A percentile compares a stretch with the other conserved stretches of the same genome.
Evolutionary conservation across 345 rosid species (phyloP).

Genomic region (Turnera subulata): DNA sequence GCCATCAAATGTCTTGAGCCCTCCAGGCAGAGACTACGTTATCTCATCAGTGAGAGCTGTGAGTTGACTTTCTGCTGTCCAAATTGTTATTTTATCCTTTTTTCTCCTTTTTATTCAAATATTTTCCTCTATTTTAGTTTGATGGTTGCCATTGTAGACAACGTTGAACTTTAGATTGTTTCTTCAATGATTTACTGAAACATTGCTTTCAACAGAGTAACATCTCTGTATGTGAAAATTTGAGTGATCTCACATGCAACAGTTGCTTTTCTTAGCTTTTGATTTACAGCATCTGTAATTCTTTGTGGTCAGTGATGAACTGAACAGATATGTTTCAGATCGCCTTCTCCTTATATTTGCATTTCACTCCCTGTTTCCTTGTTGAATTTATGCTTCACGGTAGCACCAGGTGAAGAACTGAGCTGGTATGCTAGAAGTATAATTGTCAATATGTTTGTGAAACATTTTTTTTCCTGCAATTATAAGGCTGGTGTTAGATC

Average conservation of each 20-base stretch:
- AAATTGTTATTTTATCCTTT: too few species aligned
- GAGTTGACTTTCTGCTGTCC: conserved; percentile 28
- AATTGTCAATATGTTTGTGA: too few species aligned
- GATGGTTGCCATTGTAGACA: conserved; percentile 61
- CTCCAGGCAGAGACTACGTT: conserved; percentile 71
- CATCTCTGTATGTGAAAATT: neutral
- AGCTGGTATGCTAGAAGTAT: too few species aligned
- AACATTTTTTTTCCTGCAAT: too few species aligned
- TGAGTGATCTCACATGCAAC: neutral
- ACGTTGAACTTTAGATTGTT: conserved; percentile 43
- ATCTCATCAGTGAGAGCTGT: conserved; percentile 88
- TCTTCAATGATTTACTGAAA: too few species aligned
- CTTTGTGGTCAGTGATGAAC: neutral
- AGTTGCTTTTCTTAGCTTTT: neutral
- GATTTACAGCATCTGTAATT: neutral
- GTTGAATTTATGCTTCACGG: too few species aligned
- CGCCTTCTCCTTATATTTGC: neutral
- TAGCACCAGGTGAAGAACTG: too few species aligned
- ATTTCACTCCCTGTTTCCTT: neutral
- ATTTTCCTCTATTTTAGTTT: conserved; percentile 13
- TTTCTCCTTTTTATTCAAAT: too few species aligned
- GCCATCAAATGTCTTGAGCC: conserved; percentile 75
- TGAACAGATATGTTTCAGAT: neutral
- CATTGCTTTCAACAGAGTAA: too few species aligned
- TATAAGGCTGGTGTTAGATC: too few species aligned